These are phyloP conservation scores for Ambrosiella cleistominuta DNA, from an alignment of 2,329 filamentous ascomycete genomes.

Conservation along the genomic window DNA sequence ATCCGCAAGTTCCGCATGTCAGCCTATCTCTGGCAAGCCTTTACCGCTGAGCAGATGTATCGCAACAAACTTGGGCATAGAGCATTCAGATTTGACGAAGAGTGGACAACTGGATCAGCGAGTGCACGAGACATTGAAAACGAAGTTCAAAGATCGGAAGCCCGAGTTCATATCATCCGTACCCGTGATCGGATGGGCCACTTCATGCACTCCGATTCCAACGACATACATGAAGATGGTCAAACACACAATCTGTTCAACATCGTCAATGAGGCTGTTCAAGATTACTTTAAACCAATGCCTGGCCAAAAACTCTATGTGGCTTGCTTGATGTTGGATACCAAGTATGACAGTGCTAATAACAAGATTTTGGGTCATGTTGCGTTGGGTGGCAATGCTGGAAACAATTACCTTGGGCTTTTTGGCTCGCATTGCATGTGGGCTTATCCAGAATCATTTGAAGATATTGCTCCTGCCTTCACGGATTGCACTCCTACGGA, in stretches of 20 bases:
- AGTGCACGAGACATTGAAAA: constrained; percentile 55
- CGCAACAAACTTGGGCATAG: constrained; percentile 73
- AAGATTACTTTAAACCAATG: constrained; percentile 54
- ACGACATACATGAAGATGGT: not conserved
- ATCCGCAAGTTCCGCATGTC: constrained; percentile 86
- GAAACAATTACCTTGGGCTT: constrained; percentile 65
- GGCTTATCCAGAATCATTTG: constrained; percentile 74
- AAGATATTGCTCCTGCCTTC: constrained; percentile 80
- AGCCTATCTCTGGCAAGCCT: constrained; percentile 92
- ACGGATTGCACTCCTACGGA: constrained; percentile 83
- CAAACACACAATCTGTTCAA: constrained; percentile 63
- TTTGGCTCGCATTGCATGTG: constrained; percentile 88
- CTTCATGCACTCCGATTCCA: not conserved
- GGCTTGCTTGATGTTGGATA: constrained; percentile 69
- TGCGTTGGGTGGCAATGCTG: constrained; percentile 57
- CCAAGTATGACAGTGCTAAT: constrained; percentile 62
- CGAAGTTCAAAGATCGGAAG: constrained; percentile 71
- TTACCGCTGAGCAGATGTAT: constrained; percentile 92
- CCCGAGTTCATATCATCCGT: constrained; percentile 73
- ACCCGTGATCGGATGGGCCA: constrained; percentile 54
- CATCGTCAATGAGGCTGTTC: constrained; percentile 63
- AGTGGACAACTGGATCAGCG: constrained; percentile 74
- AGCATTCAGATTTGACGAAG: constrained; percentile 81
- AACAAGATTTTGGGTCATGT: constrained; percentile 65
- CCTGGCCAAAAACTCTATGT: constrained; percentile 77